Evolutionary conservation across 2,329 filamentous ascomycete species (phyloP), one percentile per base, ranked within the genome.

Genomic region (Polytolypa hystricis): DNA sequence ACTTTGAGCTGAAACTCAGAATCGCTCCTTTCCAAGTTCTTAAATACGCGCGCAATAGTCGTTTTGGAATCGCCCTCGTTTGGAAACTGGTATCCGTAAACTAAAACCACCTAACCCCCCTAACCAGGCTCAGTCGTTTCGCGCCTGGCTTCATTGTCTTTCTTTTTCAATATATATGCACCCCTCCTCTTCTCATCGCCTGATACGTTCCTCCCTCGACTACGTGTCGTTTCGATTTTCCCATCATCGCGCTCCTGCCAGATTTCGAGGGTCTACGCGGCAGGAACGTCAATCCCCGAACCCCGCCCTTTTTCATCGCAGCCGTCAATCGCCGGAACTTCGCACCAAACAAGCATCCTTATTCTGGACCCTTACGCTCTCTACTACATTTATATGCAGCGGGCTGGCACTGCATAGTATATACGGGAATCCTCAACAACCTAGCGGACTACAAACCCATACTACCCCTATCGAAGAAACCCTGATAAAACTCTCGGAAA

Each of bases 321-420:
- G 39, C 39, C 35, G 42, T 39, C 43, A 45, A 43, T 39, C 45
- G 39, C 45, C 38, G 37, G 50, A 47, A 5, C 3, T 19, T 15
- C 18, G 16, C 25, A 29, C 33, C 6, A 57, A 44, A 45, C 47
- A 58, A 38, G 54, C 57, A 31, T 58, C 58, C 5, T 58, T 56
- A 34, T 47, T 57, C 38, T 64, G 60, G 60, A 41, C 52, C 26
- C 43, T 62, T 41, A 51, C 55, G 40, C 43, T 60, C 39, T 47
- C 56, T 30, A 34, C 58, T 3, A 33, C 53, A 30, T 37, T 57
- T 14, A 35, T 61, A 42, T 53, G 54, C 41, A 53, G 57, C 44
- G 58, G 57, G 29, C 44, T 54, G 30, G 59, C 54, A 44, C 33
- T 60, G 8, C 51, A 54, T 31, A 39, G 52, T 49, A 53, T 51